These are phyloP conservation scores for Agrocybe pediades DNA, from an alignment of 768 basidiomycete genomes.

Conservation along the genomic window DNA sequence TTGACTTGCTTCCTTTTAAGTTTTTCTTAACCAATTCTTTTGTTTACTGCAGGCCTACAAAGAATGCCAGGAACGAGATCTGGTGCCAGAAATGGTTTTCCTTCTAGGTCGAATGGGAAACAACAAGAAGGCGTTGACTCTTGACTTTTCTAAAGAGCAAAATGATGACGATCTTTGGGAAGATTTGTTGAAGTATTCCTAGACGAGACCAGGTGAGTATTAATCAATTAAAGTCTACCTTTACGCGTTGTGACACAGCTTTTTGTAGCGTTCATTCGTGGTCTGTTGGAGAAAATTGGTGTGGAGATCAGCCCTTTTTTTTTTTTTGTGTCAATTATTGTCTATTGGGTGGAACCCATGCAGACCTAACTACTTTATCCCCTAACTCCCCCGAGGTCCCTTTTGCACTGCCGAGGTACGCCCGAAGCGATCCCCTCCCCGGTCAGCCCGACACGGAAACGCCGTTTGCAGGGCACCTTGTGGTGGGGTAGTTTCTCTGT, in stretches of 20 bases:
- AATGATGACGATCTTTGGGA: constrained; percentile 98
- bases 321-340: too few relatives aligned
- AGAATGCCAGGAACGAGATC: constrained; percentile 81
- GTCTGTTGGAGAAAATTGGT: constrained; percentile 92
- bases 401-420: too few relatives aligned
- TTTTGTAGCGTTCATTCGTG: constrained; percentile 86
- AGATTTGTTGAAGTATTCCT: constrained; percentile 90
- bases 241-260: background rate
- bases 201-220: constrained; percentile 86
- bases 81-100: constrained; percentile 97
- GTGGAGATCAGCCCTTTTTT: too few relatives aligned
- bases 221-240: constrained; percentile 2
- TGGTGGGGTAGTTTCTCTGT: too few relatives aligned
- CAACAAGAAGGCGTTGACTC: constrained; percentile 89
- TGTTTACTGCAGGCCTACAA: constrained; percentile 87
- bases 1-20: background rate
- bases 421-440: too few relatives aligned
- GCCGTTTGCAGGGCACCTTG: too few relatives aligned
- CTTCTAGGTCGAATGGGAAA: constrained; percentile 97
- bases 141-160: constrained; percentile 98
- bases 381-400: too few relatives aligned
- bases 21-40: background rate
- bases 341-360: too few relatives aligned
- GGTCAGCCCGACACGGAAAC: too few relatives aligned
- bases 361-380: too few relatives aligned